Conservation (phyloP, 1,284 basidiomycete species). For the Thecaphora thlaspeos region DNA sequence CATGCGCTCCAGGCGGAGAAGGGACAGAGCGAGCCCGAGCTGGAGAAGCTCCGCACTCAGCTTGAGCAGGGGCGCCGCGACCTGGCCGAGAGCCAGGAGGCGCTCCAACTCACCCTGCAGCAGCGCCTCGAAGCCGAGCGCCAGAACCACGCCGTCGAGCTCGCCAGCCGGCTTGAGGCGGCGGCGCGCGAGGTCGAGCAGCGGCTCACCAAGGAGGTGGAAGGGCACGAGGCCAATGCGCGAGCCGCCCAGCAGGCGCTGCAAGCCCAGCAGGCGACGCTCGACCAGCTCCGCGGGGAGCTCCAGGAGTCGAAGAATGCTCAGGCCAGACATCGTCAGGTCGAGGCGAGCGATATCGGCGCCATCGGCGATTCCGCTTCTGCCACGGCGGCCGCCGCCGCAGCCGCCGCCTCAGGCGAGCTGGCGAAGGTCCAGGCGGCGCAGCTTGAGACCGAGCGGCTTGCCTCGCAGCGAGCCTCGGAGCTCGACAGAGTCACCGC, state of each 20-base stretch:
- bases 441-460: not conserved
- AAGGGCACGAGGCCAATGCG: conserved; percentile 4
- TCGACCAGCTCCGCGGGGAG: not conserved
- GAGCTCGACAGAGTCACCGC: not conserved
- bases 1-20: not conserved
- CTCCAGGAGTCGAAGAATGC: not conserved
- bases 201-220: conserved; percentile 8
- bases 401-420: not conserved
- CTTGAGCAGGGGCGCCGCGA: not conserved
- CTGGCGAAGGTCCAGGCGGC: conserved; percentile 2
- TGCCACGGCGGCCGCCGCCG: too few relatives aligned
- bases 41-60: not conserved
- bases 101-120: not conserved
- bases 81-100: not conserved
- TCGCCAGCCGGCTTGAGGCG: conserved; percentile 15
- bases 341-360: too few relatives aligned
- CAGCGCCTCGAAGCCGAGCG: not conserved
- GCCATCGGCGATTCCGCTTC: too few relatives aligned
- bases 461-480: conserved; percentile 7
- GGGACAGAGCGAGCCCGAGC: not conserved
- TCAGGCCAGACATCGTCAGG: too few relatives aligned
- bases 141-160: conserved; percentile 10
- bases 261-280: not conserved
- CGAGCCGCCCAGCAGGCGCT: not conserved
- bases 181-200: conserved; percentile 22